Percentiles rank a stretch among this genome's conserved stretches.
Evolutionary conservation across 768 basidiomycete genomes (phyloP).

Genomic region (Lactifluus rugatus): DNA sequence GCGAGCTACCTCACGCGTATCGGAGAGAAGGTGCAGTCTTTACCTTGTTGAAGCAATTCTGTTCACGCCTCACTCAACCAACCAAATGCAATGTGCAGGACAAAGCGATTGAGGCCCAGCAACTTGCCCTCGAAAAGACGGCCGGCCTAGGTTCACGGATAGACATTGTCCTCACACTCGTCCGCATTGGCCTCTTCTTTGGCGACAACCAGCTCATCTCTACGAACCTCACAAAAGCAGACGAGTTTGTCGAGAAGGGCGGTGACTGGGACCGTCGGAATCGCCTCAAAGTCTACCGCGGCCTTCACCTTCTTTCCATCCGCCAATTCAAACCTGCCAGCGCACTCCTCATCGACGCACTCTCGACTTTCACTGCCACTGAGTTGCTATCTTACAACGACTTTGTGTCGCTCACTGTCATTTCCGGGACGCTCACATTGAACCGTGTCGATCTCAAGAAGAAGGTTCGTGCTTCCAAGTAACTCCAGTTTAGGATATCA

Average conservation of each 20-base stretch:
- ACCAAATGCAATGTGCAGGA: conserved; percentile 41
- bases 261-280: conserved; percentile 98
- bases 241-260: conserved; percentile 86
- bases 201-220: conserved; percentile 64
- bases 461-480: conserved; percentile 43
- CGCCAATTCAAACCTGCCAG: conserved; percentile 86
- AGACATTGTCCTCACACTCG: conserved; percentile 82
- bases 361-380: conserved; percentile 90
- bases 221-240: conserved; percentile 65
- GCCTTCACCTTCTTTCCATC: conserved; percentile 72
- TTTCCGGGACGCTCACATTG: conserved; percentile 67
- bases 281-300: conserved; percentile 91
- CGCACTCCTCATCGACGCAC: conserved; percentile 80
- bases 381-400: conserved; percentile 85
- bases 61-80: background rate
- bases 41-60: background rate
- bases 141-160: conserved; percentile 89
- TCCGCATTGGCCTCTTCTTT: conserved; percentile 88
- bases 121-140: conserved; percentile 80
- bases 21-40: conserved; percentile 55
- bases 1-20: conserved; percentile 84
- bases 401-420: conserved; percentile 78
- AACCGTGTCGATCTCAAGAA: conserved; percentile 84
- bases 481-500: background rate
- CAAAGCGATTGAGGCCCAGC: conserved; percentile 68